These are phyloP conservation scores for Starmerella cellae DNA, from an alignment of 805 yeast species.

Conservation along the genomic window DNA sequence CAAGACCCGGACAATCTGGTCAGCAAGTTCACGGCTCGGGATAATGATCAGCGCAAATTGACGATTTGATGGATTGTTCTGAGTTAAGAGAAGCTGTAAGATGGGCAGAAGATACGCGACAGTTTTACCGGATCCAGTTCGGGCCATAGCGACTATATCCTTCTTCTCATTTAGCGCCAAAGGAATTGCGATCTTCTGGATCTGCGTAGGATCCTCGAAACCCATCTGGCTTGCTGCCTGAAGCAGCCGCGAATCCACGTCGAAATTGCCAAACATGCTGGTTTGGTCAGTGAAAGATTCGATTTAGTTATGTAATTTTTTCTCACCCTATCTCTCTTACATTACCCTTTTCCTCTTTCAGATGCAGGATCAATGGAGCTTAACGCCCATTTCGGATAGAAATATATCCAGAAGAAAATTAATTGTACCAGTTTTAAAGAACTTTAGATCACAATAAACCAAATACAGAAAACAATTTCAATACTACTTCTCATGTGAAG, in stretches of 20 bases:
- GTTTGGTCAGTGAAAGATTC: background rate
- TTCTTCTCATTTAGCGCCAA: conserved; percentile 78
- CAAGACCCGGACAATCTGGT: conserved; percentile 64
- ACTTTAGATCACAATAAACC: too few species aligned
- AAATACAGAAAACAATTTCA: too few species aligned
- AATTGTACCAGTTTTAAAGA: too few species aligned
- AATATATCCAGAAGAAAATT: too few species aligned
- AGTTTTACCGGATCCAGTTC: conserved; percentile 94
- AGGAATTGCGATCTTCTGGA: conserved; percentile 86
- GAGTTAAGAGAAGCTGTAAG: conserved; percentile 51
- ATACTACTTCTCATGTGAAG: too few species aligned
- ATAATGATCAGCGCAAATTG: conserved; percentile 55
- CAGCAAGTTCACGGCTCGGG: conserved; percentile 84
- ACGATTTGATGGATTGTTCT: conserved; percentile 24
- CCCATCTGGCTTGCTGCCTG: conserved; percentile 78
- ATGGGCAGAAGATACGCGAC: conserved; percentile 83
- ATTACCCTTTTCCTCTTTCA: too few species aligned
- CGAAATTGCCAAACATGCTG: conserved; percentile 51
- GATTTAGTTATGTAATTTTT: conserved; percentile 9
- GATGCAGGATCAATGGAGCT: too few species aligned
- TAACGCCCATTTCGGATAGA: too few species aligned
- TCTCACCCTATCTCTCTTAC: background rate
- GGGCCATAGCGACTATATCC: conserved; percentile 86
- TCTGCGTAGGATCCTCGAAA: conserved; percentile 73
- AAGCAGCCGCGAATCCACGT: conserved; percentile 64